Evolutionary conservation across 2,329 filamentous ascomycete genomes (phyloP), one percentile per base, ranked within the genome.

Genomic region (Trichoderma oligosporum): DNA sequence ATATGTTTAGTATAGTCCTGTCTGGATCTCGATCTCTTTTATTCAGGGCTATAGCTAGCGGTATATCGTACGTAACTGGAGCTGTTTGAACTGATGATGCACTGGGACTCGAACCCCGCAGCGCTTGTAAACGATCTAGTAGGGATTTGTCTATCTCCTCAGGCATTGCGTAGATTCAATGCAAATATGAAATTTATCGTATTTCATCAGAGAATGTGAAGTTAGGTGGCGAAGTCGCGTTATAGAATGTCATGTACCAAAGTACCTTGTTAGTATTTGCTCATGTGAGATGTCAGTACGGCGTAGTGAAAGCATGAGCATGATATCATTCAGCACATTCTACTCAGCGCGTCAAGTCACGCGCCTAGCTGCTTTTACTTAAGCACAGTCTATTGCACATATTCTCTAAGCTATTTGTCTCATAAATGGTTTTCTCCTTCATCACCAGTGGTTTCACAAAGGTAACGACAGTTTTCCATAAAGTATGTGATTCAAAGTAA

Each of bases 91-190:
- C 36, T 62, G 60, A 70, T 64, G 66, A 77, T 75, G 63, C 61
- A 20, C 39, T 24, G 4, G 54, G 27, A 29, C 62, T 66, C 22
- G 62, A 61, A 20, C 70, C 71, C 46, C 71, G 68, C 35, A 84
- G 70, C 8, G 81, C 81, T 51, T 81, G 81, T 27, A 84, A 72
- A 27, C 82, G 77, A 57, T 80, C 77, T 20, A 83, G 69, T 22
- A 84, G 70, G 18, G 75, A 76, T 59, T 71, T 74, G 62, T 82
- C 80, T 27, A 73, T 55, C 31, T 70, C 67, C 59, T 70, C 64
- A 6, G 69, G 64, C 72, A 74, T 74, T 52, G 36, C 24, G 12
- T 25, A 20, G 27, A 25, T n/a, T 12, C 27, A 44, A 29, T 12
- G 8, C 9, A 27, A 18, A 16, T 8, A 12, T 29, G 8, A 25